These are phyloP conservation scores for Penicillium cataractarum DNA, from an alignment of 495 filamentous ascomycete genomes.

Conservation along the genomic window DNA sequence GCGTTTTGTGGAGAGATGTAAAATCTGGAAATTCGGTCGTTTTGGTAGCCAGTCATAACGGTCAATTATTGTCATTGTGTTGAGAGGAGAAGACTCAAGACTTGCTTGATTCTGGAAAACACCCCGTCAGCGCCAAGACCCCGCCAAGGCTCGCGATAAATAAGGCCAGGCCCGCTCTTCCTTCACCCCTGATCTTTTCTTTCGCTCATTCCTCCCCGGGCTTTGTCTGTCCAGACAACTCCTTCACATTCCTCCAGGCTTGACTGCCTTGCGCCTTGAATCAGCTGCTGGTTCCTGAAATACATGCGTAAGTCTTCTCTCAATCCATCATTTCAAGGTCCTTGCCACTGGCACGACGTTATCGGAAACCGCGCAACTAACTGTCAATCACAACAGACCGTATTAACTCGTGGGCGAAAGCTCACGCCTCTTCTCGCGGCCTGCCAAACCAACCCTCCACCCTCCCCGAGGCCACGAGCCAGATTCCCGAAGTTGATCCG, in stretches of 20 bases:
- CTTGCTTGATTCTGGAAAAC: slow-evolving; percentile 1
- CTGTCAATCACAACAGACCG: slow-evolving; percentile 39
- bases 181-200: slow-evolving; percentile 12
- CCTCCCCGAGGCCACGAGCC: slow-evolving; percentile 13
- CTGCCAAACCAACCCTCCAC: slow-evolving; percentile 12
- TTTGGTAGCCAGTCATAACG: background rate
- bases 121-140: background rate
- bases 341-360: background rate
- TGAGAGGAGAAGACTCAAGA: background rate
- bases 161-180: slow-evolving; percentile 14
- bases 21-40: background rate
- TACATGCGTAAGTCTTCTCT: slow-evolving; percentile 45
- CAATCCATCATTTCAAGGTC: background rate
- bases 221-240: slow-evolving; percentile 8
- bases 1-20: background rate
- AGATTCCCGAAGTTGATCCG: slow-evolving; percentile 14
- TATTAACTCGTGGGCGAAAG: slow-evolving; percentile 55
- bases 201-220: background rate
- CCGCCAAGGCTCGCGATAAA: slow-evolving; percentile 24
- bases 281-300: slow-evolving; percentile 37
- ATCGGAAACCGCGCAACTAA: slow-evolving; percentile 3
- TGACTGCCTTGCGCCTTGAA: slow-evolving; percentile 18
- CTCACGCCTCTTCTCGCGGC: slow-evolving; percentile 43
- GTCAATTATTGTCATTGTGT: background rate
- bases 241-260: slow-evolving; percentile 14